A percentile compares a stretch with the other conserved stretches of the same genome.
phyloP scores from a whole-genome alignment of 768 basidiomycete species.

The Xanthoconium purpureum region DNA sequence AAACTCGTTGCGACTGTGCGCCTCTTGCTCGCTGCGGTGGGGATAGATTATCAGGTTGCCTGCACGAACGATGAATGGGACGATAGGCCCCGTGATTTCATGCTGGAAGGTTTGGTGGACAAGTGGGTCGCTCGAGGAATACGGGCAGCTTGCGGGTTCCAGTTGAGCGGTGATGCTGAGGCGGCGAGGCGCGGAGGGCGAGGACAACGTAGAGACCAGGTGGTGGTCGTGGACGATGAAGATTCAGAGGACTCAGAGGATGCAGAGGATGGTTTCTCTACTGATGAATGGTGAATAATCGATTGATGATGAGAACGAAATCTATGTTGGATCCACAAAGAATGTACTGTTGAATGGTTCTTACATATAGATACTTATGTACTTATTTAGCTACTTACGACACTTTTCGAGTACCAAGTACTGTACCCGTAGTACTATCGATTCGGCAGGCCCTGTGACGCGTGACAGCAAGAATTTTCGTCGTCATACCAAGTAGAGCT shows the following conservation, averaged over 20 bases:
- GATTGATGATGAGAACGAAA: too few species aligned
- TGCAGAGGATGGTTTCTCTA: too few species aligned
- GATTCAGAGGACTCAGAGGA: not conserved
- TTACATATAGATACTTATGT: too few species aligned
- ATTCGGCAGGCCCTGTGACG: too few species aligned
- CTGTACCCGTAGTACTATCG: too few species aligned
- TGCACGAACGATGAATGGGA: slow-evolving; percentile 10
- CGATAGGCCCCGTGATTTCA: not conserved
- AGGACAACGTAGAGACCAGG: not conserved
- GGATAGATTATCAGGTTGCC: slow-evolving; percentile 8
- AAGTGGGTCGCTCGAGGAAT: slow-evolving; percentile 14
- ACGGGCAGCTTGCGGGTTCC: slow-evolving; percentile 13
- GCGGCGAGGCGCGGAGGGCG: not conserved
- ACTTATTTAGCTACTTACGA: too few species aligned
- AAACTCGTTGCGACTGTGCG: slow-evolving; percentile 6
- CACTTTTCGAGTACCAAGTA: too few species aligned
- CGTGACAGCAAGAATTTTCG: too few species aligned
- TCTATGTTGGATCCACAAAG: too few species aligned
- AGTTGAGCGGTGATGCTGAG: slow-evolving; percentile 1
- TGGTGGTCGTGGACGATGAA: not conserved
- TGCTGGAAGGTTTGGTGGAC: slow-evolving; percentile 12
- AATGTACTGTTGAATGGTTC: too few species aligned
- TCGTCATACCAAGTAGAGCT: too few species aligned
- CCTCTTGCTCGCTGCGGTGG: slow-evolving; percentile 10
- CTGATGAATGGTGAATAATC: too few species aligned